Base-by-base conservation (phyloP, 345 rosid genomes). In the Erodium maritimum region DNA sequence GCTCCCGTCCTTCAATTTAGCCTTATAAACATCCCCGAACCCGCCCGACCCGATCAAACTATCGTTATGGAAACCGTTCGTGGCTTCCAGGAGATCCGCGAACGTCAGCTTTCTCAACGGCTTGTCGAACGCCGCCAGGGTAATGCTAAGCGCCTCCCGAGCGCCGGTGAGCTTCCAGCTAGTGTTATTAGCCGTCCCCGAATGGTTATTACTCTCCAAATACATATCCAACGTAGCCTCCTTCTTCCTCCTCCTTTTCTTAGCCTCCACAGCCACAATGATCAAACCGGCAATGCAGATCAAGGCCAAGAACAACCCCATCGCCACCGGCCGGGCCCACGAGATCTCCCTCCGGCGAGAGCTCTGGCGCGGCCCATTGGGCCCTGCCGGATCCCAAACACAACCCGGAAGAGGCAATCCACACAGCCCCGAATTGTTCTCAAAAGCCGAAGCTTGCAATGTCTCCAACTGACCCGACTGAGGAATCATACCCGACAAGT, bases 1-100 rank as follows among this genome's bases (percentile, higher is more conserved):
- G 11, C 79, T 87, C 57, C 97, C 96, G 37, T 93, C 99, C 68
- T 85, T 93, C 71, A 93, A 57, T 37, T 80, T 71, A 0, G 99
- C 99, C 65, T 81, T 89, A 79, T 93, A 89, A 9, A 93, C 99
- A 59, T 93, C 96, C 61, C 99, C 99, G 22, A 93, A 93, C 62
- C 99, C 99, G 17, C 99, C 99, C 0, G 95, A 85, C 5, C 99
- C 99, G 42, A 93, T 85, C 42, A 93, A 73, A 67, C 91, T 83
- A 62, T 89, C 90, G 5, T 87, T 62, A 51, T 89, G 84, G 77
- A 93, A 93, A 22, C 88, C 90, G 50, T 87, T 85, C 0, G 99
- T 93, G 9, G 99, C 99, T 37, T 89, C 83, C 12, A 89, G 90
- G 69, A 93, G 95, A 80, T 89, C 97, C 0, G 91, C 91, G 50